phyloP scores from a whole-genome alignment of 176 grass and related monocot genomes.

The Hsuehochloa calcarea region DNA sequence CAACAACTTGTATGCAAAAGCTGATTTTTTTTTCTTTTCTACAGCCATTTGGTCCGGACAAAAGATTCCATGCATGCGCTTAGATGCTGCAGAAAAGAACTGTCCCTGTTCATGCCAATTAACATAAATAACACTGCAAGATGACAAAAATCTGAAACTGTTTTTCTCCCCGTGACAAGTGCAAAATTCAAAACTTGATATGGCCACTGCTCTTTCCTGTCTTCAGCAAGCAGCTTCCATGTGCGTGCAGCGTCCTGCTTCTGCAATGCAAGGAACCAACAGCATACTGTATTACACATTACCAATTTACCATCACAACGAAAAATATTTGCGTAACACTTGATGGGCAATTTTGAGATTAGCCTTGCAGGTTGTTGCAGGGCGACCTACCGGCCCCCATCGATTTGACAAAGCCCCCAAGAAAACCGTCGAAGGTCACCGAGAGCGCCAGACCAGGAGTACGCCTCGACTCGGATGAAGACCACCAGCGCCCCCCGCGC shows the following conservation, averaged over 20 bases:
- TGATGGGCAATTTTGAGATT: too few species aligned
- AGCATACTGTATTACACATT: not conserved
- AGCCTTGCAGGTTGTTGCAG: too few species aligned
- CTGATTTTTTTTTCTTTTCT: not conserved
- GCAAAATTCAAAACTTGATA: not conserved
- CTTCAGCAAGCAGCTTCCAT: not conserved
- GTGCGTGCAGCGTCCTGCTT: not conserved
- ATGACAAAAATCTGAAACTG: not conserved
- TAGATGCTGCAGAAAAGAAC: constrained; percentile 2
- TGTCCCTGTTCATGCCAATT: not conserved
- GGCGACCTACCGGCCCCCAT: too few species aligned
- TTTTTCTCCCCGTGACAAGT: not conserved
- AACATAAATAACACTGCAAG: not conserved
- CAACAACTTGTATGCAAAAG: not conserved
- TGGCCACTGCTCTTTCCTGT: not conserved
- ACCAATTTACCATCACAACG: not conserved
- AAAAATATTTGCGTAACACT: not conserved
- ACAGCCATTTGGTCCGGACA: not conserved
- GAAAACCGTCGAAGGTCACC: too few species aligned
- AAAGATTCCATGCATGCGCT: constrained; percentile 24
- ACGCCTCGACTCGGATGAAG: too few species aligned
- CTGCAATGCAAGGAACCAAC: not conserved
- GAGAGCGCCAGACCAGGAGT: too few species aligned
- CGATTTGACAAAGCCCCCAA: too few species aligned
- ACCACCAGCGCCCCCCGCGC: too few species aligned